Conservation (phyloP, 805 yeast species). For the Candida boidinii region DNA sequence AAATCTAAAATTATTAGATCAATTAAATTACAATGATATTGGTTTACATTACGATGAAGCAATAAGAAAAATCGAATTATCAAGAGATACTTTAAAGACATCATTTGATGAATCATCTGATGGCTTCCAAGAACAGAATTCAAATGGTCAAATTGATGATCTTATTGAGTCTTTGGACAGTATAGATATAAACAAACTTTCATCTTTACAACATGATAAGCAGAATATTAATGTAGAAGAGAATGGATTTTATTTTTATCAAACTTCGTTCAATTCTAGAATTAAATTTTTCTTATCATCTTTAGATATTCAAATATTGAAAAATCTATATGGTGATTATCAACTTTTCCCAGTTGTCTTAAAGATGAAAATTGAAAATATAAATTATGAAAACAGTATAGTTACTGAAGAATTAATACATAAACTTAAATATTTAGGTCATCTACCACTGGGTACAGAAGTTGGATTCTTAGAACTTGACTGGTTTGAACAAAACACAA, state of each 20-base stretch:
- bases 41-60: conserved; percentile 50
- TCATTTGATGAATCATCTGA: conserved; percentile 16
- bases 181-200: conserved; percentile 2
- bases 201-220: conserved; percentile 1
- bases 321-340: conserved; percentile 52
- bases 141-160: conserved; percentile 4
- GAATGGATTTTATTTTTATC: conserved; percentile 65
- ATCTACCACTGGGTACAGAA: conserved; percentile 79
- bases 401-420: conserved; percentile 49
- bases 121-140: conserved; percentile 3
- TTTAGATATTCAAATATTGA: conserved; percentile 69
- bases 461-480: conserved; percentile 79
- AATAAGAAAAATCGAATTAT: conserved; percentile 40
- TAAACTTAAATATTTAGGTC: conserved; percentile 66
- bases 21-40: conserved; percentile 51
- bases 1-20: conserved; percentile 47
- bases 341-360: conserved; percentile 61
- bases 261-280: conserved; percentile 63
- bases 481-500: conserved; percentile 42
- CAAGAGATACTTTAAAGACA: conserved; percentile 29
- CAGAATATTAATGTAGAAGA: conserved; percentile 15
- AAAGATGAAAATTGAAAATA: conserved; percentile 56
- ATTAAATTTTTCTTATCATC: conserved; percentile 65
- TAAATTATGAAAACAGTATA: conserved; percentile 46
- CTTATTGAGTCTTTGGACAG: not conserved